A percentile compares a stretch with the other conserved stretches of the same genome.
Evolutionary conservation across 768 basidiomycete species (phyloP).

Genomic region (Kwoniella botswanensis): DNA sequence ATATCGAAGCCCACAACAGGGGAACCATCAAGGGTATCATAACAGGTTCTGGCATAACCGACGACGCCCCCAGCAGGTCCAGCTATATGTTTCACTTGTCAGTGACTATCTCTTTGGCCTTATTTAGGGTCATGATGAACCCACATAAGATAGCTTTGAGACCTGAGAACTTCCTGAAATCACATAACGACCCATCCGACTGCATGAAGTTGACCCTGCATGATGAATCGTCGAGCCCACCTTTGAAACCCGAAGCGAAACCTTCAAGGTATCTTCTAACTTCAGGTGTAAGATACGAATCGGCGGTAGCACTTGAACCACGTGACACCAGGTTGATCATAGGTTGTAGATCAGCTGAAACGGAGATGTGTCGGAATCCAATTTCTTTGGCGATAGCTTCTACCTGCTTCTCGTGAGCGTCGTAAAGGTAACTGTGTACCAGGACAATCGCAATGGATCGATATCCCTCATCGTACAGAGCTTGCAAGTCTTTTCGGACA

Average conservation of each 20-base stretch:
- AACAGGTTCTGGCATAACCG: slow-evolving; percentile 83
- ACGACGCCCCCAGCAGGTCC: slow-evolving; percentile 93
- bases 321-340: slow-evolving; percentile 53
- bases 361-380: slow-evolving; percentile 79
- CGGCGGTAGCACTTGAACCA: slow-evolving; percentile 41
- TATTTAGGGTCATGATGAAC: background rate
- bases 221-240: slow-evolving; percentile 31
- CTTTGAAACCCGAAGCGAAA: slow-evolving; percentile 45
- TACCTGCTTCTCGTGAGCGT: slow-evolving; percentile 77
- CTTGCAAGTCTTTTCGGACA: slow-evolving; percentile 68
- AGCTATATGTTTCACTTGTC: background rate
- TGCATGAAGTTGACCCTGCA: slow-evolving; percentile 73
- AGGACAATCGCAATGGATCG: slow-evolving; percentile 60
- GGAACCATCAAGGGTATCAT: slow-evolving; percentile 75
- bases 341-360: slow-evolving; percentile 66
- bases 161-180: slow-evolving; percentile 76
- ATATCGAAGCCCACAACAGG: slow-evolving; percentile 77
- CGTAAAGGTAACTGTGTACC: slow-evolving; percentile 65
- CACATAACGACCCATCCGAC: slow-evolving; percentile 67
- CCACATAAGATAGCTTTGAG: slow-evolving; percentile 84
- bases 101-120: background rate
- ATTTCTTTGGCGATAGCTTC: slow-evolving; percentile 74
- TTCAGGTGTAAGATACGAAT: slow-evolving; percentile 52
- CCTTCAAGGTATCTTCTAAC: slow-evolving; percentile 40
- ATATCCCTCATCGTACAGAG: slow-evolving; percentile 77